Evolutionary conservation across 192 early-diverging fungal species (phyloP).

Genomic region (Geranomyces variabilis): DNA sequence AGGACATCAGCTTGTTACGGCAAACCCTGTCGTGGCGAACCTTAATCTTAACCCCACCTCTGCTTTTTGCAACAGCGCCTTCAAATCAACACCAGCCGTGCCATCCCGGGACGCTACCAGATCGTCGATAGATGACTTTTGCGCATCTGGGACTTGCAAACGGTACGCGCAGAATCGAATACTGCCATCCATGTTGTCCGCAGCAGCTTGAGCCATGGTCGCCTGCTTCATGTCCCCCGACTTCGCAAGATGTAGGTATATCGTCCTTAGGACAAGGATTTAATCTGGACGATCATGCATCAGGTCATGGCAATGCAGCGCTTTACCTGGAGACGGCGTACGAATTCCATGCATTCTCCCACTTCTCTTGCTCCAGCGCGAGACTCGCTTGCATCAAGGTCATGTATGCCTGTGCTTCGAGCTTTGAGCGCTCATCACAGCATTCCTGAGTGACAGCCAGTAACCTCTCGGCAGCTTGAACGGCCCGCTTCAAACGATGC

Average conservation of each 20-base stretch:
- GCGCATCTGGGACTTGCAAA: slow-evolving; percentile 37
- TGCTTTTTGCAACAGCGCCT: slow-evolving; percentile 41
- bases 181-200: slow-evolving; percentile 79
- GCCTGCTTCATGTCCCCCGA: slow-evolving; percentile 57
- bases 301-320: neutral
- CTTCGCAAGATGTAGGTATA: slow-evolving; percentile 67
- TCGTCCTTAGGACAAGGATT: slow-evolving; percentile 47
- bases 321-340: slow-evolving; percentile 65
- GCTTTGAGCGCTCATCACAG: slow-evolving; percentile 48
- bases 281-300: neutral
- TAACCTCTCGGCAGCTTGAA: slow-evolving; percentile 44
- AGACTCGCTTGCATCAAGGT: slow-evolving; percentile 68
- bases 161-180: slow-evolving; percentile 81
- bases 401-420: slow-evolving; percentile 74
- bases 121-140: slow-evolving; percentile 11
- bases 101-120: slow-evolving; percentile 22
- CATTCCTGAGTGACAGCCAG: too few species aligned
- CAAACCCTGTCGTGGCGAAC: neutral
- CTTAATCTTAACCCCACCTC: neutral
- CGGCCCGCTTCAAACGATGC: slow-evolving; percentile 65
- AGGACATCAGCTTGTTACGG: neutral
- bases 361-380: slow-evolving; percentile 69
- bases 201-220: slow-evolving; percentile 63
- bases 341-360: slow-evolving; percentile 65
- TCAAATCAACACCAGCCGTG: slow-evolving; percentile 39